phyloP scores from a whole-genome alignment of 148 eudicot species.

The Pouteria glomerata region DNA sequence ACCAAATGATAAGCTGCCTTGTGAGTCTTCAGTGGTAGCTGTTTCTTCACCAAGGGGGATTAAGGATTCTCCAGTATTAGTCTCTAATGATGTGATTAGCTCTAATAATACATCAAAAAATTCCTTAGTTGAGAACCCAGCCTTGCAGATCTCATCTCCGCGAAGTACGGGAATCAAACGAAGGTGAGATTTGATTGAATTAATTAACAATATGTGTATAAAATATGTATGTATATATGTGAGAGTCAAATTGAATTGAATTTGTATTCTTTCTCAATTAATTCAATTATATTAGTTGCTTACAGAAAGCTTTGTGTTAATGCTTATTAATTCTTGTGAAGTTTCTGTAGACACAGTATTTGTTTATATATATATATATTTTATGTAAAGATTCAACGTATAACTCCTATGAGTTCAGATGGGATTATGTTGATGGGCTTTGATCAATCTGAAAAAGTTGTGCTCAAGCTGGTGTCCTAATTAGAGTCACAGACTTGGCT shows the following conservation, averaged over 20 bases:
- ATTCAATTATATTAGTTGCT: background rate
- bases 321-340: too few species aligned
- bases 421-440: background rate
- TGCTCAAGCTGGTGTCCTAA: conserved; percentile 1
- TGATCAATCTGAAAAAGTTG: background rate
- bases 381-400: conserved; percentile 2
- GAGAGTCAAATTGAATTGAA: too few species aligned
- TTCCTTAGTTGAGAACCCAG: conserved; percentile 31
- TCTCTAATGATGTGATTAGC: conserved; percentile 20
- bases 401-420: background rate
- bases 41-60: background rate
- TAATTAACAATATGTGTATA: too few species aligned
- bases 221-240: too few species aligned
- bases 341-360: background rate
- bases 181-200: conserved; percentile 39
- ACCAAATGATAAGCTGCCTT: conserved; percentile 14
- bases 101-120: conserved; percentile 11
- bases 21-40: conserved; percentile 8
- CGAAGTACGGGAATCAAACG: conserved; percentile 64
- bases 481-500: conserved; percentile 13
- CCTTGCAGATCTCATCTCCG: conserved; percentile 66
- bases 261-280: background rate
- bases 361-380: background rate
- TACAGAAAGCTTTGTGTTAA: too few species aligned
- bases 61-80: conserved; percentile 13